Conservation (phyloP, 2,329 filamentous ascomycete species). For the Arthrobotrys conoides region DNA sequence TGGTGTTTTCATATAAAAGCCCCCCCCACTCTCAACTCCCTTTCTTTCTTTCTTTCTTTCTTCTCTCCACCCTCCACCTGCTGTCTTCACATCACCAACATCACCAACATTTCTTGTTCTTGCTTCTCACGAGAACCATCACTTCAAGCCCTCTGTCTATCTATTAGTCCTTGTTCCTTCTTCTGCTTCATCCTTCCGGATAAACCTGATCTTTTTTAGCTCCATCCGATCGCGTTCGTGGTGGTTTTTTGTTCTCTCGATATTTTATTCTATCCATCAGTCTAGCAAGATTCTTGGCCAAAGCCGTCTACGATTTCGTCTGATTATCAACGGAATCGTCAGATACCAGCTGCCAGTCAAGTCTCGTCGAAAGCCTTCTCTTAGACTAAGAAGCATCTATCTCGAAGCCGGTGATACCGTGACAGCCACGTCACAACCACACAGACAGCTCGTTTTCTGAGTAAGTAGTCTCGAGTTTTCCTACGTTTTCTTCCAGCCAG, state of each 20-base stretch:
- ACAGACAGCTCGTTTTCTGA: conserved; percentile 13
- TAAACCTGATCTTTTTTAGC: background rate
- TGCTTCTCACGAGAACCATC: conserved; percentile 9
- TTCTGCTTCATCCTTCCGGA: background rate
- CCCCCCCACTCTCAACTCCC: conserved; percentile 32
- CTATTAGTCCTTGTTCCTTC: background rate
- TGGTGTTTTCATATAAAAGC: conserved; percentile 55
- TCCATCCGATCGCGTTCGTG: conserved; percentile 43
- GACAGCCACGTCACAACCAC: conserved; percentile 58
- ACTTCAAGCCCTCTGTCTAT: background rate
- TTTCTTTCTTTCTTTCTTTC: conserved; percentile 11
- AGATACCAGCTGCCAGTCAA: background rate
- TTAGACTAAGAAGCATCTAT: conserved; percentile 10
- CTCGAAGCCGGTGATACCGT: conserved; percentile 44
- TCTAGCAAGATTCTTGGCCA: conserved; percentile 11
- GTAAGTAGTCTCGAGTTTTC: conserved; percentile 43
- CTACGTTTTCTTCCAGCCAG: background rate
- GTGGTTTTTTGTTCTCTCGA: conserved; percentile 17
- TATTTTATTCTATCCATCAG: background rate
- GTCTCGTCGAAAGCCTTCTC: conserved; percentile 10
- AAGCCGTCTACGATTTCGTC: background rate
- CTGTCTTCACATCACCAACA: background rate
- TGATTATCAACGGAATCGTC: background rate
- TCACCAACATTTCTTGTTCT: conserved; percentile 12
- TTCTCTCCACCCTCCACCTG: background rate